A percentile compares a stretch with the other conserved stretches of the same genome.
These are phyloP conservation scores for Kwoniella dendrophila DNA, from an alignment of 768 basidiomycete species.

Conservation along the genomic window DNA sequence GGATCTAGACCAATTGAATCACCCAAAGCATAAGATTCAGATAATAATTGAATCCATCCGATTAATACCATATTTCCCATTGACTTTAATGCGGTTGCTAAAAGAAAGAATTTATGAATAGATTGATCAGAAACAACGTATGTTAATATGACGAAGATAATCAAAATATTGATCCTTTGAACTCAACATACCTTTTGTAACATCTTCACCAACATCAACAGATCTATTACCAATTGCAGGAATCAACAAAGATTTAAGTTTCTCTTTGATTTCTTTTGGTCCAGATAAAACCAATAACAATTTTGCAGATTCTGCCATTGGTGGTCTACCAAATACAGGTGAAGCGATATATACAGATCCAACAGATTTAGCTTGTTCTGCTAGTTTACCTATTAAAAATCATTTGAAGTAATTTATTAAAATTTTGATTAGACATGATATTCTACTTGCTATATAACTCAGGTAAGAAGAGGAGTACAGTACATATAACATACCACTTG, in stretches of 20 bases:
- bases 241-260: conserved; percentile 21
- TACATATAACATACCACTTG: conserved; percentile 22
- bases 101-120: too few species aligned
- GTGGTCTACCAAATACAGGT: conserved; percentile 38
- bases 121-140: too few species aligned
- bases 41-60: conserved; percentile 28
- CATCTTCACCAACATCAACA: conserved; percentile 37
- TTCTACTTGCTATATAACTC: too few species aligned
- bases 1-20: conserved; percentile 33
- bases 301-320: conserved; percentile 22
- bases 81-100: conserved; percentile 30
- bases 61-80: conserved; percentile 33
- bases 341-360: conserved; percentile 27
- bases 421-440: too few species aligned
- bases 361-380: conserved; percentile 16
- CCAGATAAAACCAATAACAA: conserved; percentile 30
- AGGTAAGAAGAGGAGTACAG: background rate
- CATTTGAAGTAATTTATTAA: too few species aligned
- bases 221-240: conserved; percentile 23
- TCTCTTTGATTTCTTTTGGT: conserved; percentile 6
- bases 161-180: background rate
- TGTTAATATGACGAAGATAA: too few species aligned
- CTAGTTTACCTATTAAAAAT: conserved; percentile 27
- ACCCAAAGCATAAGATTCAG: conserved; percentile 30
- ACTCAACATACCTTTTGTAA: conserved; percentile 26